These are phyloP conservation scores for Miscanthus lutarioriparius DNA, from an alignment of 176 grass and related monocot genomes.

Conservation along the genomic window DNA sequence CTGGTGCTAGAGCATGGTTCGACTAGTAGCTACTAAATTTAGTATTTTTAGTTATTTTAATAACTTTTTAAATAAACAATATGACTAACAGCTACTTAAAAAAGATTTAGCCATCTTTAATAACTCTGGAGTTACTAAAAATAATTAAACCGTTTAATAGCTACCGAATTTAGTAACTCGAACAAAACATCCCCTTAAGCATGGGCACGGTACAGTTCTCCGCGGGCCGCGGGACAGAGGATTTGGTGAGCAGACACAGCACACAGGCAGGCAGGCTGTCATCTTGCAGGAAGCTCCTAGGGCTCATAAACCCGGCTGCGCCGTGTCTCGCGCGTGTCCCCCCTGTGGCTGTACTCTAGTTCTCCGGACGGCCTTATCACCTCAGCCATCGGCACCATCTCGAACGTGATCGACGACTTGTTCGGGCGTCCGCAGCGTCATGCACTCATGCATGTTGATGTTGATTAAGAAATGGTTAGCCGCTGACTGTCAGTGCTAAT, in stretches of 20 bases:
- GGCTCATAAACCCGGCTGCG: constrained; percentile 36
- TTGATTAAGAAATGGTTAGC: neutral
- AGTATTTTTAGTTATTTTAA: no score
- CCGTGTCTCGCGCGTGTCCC: constrained; percentile 41
- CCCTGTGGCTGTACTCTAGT: neutral
- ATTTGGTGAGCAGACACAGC: neutral
- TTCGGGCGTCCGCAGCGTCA: neutral
- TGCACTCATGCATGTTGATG: neutral
- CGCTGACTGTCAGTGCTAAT: neutral
- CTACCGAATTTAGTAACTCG: no score
- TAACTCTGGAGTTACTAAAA: no score
- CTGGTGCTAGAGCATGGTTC: no score
- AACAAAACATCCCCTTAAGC: neutral
- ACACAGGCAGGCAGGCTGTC: constrained; percentile 8
- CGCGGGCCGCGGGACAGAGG: neutral
- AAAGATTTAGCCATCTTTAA: no score
- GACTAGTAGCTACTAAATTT: no score
- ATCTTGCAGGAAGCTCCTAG: constrained; percentile 10
- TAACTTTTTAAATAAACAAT: no score
- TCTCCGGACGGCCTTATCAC: neutral
- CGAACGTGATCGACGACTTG: neutral
- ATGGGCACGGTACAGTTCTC: neutral
- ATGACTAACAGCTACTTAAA: no score
- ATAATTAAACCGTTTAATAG: no score
- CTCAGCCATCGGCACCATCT: neutral